A percentile compares a stretch with the other conserved stretches of the same genome.
Conservation (phyloP, 768 basidiomycete species). For the Coprinopsis sp. region DNA sequence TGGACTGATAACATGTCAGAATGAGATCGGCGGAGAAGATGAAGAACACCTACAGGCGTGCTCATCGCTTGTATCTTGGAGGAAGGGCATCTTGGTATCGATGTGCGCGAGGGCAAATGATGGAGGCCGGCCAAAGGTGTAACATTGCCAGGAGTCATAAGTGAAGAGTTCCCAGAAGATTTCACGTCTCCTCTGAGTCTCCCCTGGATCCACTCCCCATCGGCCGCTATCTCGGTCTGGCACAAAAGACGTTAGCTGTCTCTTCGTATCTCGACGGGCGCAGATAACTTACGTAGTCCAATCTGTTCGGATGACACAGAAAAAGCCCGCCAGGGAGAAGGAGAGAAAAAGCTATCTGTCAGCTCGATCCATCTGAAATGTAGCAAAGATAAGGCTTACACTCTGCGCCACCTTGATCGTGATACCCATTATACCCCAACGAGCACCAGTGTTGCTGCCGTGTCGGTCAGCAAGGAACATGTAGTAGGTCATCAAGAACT, state of each 20-base stretch:
- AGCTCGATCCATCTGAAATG: slow-evolving; percentile 3
- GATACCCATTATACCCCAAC: slow-evolving; percentile 67
- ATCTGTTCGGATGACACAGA: slow-evolving; percentile 36
- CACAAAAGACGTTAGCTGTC: not conserved
- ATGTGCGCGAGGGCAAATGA: slow-evolving; percentile 64
- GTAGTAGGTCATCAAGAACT: slow-evolving; percentile 71
- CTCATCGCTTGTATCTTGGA: slow-evolving; percentile 47
- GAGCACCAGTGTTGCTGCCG: slow-evolving; percentile 57
- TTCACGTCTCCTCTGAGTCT: slow-evolving; percentile 60
- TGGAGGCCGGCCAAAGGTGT: slow-evolving; percentile 67
- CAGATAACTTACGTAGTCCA: slow-evolving; percentile 55
- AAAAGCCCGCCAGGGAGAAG: not conserved
- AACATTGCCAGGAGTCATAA: slow-evolving; percentile 54
- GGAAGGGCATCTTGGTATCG: slow-evolving; percentile 58
- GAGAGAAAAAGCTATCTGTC: slow-evolving; percentile 10
- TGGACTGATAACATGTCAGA: slow-evolving; percentile 38
- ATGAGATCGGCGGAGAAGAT: not conserved
- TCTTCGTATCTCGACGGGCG: not conserved
- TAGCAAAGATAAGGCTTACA: slow-evolving; percentile 38
- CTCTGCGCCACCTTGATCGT: slow-evolving; percentile 68
- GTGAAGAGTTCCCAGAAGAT: slow-evolving; percentile 65
- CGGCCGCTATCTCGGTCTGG: slow-evolving; percentile 67
- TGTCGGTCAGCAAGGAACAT: slow-evolving; percentile 66
- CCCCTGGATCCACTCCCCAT: slow-evolving; percentile 55
- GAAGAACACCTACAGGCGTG: slow-evolving; percentile 49